These are phyloP conservation scores for Gastrolobium villosum DNA, from an alignment of 306 rosid genomes.

Conservation along the genomic window DNA sequence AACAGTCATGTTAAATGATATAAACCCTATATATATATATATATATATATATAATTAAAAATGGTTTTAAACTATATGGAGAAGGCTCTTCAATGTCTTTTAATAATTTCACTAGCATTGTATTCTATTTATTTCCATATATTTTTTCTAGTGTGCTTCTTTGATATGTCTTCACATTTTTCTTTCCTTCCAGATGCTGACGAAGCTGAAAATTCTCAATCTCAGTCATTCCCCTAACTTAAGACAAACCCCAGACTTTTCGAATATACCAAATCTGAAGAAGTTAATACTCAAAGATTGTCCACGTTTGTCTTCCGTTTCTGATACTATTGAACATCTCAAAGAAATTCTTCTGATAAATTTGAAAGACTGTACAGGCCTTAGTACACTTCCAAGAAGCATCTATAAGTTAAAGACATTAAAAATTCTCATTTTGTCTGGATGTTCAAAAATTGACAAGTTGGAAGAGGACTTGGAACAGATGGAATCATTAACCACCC, in stretches of 20 bases:
- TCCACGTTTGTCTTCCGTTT: constrained; percentile 24
- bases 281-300: constrained; percentile 46
- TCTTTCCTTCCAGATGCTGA: constrained; percentile 32
- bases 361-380: constrained; percentile 43
- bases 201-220: constrained; percentile 48
- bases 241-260: constrained; percentile 48
- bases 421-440: constrained; percentile 37
- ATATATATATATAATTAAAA: neutral
- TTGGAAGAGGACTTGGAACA: constrained; percentile 43
- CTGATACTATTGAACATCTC: constrained; percentile 42
- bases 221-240: constrained; percentile 48
- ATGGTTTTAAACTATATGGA: no score
- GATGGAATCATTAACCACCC: constrained; percentile 41
- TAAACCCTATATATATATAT: no score
- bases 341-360: constrained; percentile 17
- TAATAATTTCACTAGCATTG: no score
- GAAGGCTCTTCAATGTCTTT: no score
- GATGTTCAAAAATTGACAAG: constrained; percentile 43
- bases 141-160: neutral
- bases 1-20: no score
- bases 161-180: neutral
- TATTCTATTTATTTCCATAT: neutral
- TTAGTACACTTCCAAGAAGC: constrained; percentile 44
- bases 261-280: constrained; percentile 47
- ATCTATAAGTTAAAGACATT: constrained; percentile 43